phyloP scores from a whole-genome alignment of 2,329 filamentous ascomycete species.

The Immersiporthe knoxdaviesiana region DNA sequence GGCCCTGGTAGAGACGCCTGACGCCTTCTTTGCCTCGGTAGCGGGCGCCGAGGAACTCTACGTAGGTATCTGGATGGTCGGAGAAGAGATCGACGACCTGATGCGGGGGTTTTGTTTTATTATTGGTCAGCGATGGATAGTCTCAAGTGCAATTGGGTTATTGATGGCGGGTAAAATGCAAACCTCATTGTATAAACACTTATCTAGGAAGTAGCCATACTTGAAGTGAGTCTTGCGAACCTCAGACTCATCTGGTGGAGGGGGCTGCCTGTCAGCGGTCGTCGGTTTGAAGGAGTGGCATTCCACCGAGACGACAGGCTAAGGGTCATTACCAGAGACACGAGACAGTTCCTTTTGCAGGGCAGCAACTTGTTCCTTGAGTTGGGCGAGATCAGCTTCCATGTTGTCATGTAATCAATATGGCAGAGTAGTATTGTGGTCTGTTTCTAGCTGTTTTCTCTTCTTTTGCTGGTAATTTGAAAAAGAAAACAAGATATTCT shows the following conservation, averaged over 20 bases:
- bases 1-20: constrained; percentile 54
- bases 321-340: constrained; percentile 38
- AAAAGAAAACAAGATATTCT: neutral
- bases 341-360: constrained; percentile 42
- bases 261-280: constrained; percentile 2
- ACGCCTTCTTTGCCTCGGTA: constrained; percentile 57
- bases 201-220: constrained; percentile 63
- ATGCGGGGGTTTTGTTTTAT: neutral
- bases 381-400: constrained; percentile 41
- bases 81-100: constrained; percentile 55
- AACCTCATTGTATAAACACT: constrained; percentile 60
- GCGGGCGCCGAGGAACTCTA: constrained; percentile 59
- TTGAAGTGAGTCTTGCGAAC: constrained; percentile 60
- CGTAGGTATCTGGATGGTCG: constrained; percentile 56
- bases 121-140: constrained; percentile 10
- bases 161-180: neutral
- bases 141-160: no score
- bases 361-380: constrained; percentile 42
- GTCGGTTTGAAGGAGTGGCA: no score
- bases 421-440: neutral
- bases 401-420: constrained; percentile 31
- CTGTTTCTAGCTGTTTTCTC: neutral
- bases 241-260: constrained; percentile 58
- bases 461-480: neutral
- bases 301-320: no score